Percentiles rank a stretch among this genome's conserved stretches.
Evolutionary conservation across 768 basidiomycete species (phyloP).

Genomic region (Phlebiopsis flavidoalba): DNA sequence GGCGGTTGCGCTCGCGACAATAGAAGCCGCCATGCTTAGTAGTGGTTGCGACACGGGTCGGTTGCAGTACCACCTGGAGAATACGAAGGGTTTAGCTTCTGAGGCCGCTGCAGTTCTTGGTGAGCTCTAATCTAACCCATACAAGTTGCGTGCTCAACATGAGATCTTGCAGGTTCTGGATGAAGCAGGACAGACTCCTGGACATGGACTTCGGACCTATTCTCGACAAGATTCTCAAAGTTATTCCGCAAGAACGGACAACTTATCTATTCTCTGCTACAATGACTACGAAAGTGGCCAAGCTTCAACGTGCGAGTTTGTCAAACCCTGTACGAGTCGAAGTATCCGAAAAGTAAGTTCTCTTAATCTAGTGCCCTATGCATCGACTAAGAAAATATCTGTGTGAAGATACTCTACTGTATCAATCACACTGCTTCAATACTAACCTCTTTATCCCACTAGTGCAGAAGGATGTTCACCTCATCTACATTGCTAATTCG

Average conservation of each 20-base stretch:
- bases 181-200: slow-evolving; percentile 90
- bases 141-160: neutral
- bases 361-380: neutral
- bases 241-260: slow-evolving; percentile 89
- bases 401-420: slow-evolving; percentile 87
- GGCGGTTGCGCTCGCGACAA: slow-evolving; percentile 86
- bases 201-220: slow-evolving; percentile 96
- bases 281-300: slow-evolving; percentile 98
- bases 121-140: slow-evolving; percentile 37
- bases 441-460: slow-evolving; percentile 93
- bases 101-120: slow-evolving; percentile 81
- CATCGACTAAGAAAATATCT: neutral
- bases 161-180: slow-evolving; percentile 72
- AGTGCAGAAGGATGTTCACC: slow-evolving; percentile 85
- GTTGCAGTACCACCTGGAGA: slow-evolving; percentile 89
- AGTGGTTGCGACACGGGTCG: slow-evolving; percentile 92
- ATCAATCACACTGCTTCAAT: slow-evolving; percentile 88
- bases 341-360: slow-evolving; percentile 81
- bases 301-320: slow-evolving; percentile 91
- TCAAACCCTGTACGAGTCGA: slow-evolving; percentile 92
- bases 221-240: slow-evolving; percentile 94
- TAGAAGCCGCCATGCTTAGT: slow-evolving; percentile 94
- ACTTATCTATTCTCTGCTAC: slow-evolving; percentile 98
- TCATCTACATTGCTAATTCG: slow-evolving; percentile 85
- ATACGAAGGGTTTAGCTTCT: slow-evolving; percentile 95